Base-by-base conservation (phyloP, 257 asterid species). In the Gardenia jasminoides region DNA sequence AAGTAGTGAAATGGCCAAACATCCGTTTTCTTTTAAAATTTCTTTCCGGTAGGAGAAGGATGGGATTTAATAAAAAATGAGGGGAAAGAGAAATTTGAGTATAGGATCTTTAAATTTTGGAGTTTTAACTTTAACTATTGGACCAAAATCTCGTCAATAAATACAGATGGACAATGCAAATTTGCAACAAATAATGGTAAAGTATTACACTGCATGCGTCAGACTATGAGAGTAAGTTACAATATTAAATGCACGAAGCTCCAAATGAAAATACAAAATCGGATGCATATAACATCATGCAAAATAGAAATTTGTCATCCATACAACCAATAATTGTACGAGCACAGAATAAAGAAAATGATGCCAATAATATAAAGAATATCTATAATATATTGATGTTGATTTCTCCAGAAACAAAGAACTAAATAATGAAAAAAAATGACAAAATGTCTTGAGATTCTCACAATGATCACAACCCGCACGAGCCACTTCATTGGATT, bases 401-500 rank as follows among this genome's bases (percentile, higher is more conserved):
- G 10, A 62, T 43, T 30, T 75, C 43, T 61, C 58, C 41, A 7
- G 41, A 10, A 20, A 41, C 78, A 75, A 56, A 68, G 48, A 72
- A 79, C 64, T 8, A 58, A 44, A 70, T 67, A 78, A 78, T 41
- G 61, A 68, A 50, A 61, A 76, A 79, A 73, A 61, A 58, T 52
- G 41, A 11, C 64, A 72, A 80, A 47, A 82, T 79, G 66, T 74
- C 78, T 83, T 74, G 52, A 82, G 87, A 86, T 86, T 80, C 89
- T 77, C 74, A 80, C 74, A 76, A 83, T 86, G 76, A 82, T 76
- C 22, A 78, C 70, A 78, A 82, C 17, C 89, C 92, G 85, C 91
- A 87, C 90, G 91, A 85, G 86, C 76, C 74, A 68, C 77, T 86
- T 79, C 93, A 86, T 90, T 83, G 95, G 93, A 90, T 90, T 89